Evolutionary conservation across 495 filamentous ascomycete species (phyloP).

Genomic region (Xylaria sp.): DNA sequence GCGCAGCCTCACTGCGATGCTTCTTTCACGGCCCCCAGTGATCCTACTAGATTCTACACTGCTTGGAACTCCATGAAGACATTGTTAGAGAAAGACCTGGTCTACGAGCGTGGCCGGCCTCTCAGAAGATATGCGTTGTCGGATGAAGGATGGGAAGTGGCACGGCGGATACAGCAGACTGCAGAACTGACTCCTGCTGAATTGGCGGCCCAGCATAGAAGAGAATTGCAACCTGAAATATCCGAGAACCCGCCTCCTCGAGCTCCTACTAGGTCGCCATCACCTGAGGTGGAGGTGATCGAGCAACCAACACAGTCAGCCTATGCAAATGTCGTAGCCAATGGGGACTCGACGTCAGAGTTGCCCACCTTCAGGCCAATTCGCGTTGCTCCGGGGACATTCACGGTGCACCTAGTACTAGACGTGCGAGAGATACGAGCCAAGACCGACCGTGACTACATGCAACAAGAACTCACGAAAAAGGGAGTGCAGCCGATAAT

Average conservation of each 20-base stretch:
- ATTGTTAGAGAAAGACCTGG: constrained; percentile 74
- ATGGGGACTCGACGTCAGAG: constrained; percentile 42
- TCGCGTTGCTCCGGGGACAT: constrained; percentile 65
- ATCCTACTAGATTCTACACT: constrained; percentile 75
- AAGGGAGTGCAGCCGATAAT: constrained; percentile 70
- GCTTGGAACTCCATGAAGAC: constrained; percentile 90
- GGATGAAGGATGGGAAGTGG: constrained; percentile 82
- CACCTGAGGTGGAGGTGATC: constrained; percentile 32
- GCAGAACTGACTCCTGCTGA: constrained; percentile 29
- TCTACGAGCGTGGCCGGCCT: constrained; percentile 74
- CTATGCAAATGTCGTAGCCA: constrained; percentile 50
- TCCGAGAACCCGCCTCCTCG: constrained; percentile 19
- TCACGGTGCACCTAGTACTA: constrained; percentile 76
- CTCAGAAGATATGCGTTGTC: constrained; percentile 72
- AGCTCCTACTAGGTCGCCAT: constrained; percentile 27
- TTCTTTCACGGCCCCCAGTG: constrained; percentile 73
- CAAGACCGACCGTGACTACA: constrained; percentile 80
- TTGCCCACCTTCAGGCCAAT: constrained; percentile 67
- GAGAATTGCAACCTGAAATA: constrained; percentile 17
- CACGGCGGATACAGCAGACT: constrained; percentile 67
- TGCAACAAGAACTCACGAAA: constrained; percentile 73
- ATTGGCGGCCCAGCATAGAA: constrained; percentile 28
- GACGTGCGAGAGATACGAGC: constrained; percentile 81
- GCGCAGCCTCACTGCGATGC: constrained; percentile 78
- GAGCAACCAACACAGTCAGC: constrained; percentile 29